A percentile compares a stretch with the other conserved stretches of the same genome.
Evolutionary conservation across 2,329 filamentous ascomycete genomes (phyloP).

Genomic region (Acephala macrosclerotiorum): DNA sequence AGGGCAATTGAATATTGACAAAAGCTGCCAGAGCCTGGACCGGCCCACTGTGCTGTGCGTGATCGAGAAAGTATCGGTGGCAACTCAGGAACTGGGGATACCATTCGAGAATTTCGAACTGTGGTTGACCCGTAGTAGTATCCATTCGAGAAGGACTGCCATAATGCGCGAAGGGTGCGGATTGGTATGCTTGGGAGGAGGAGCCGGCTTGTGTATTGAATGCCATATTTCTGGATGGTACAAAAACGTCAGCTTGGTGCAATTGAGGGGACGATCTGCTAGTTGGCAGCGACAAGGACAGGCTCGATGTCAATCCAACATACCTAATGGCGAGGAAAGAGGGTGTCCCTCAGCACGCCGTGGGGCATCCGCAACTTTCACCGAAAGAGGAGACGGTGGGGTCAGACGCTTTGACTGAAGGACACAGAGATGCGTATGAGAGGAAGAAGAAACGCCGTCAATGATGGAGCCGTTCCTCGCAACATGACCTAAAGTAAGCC

Average conservation of each 20-base stretch:
- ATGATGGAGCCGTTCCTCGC: neutral
- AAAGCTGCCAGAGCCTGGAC: constrained; percentile 91
- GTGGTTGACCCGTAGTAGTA: constrained; percentile 21
- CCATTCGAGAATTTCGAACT: constrained; percentile 89
- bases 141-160: constrained; percentile 27
- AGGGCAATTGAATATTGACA: constrained; percentile 90
- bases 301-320: neutral
- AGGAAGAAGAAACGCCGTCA: neutral
- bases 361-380: constrained; percentile 3
- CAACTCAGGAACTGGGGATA: constrained; percentile 91
- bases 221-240: constrained; percentile 28
- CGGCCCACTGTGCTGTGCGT: constrained; percentile 81
- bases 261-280: neutral
- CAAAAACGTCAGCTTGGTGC: neutral
- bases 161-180: constrained; percentile 28
- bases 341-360: neutral
- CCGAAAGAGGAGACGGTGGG: constrained; percentile 5
- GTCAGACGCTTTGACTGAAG: constrained; percentile 5
- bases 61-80: constrained; percentile 88
- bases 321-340: neutral
- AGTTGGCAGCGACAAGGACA: constrained; percentile 1
- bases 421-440: neutral
- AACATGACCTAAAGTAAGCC: neutral
- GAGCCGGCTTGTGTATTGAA: constrained; percentile 32
- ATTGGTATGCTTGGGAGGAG: constrained; percentile 24